Percentiles rank a stretch among this genome's conserved stretches.
Evolutionary conservation across 2,329 filamentous ascomycete genomes (phyloP).

Genomic region (Aureobasidium lini): DNA sequence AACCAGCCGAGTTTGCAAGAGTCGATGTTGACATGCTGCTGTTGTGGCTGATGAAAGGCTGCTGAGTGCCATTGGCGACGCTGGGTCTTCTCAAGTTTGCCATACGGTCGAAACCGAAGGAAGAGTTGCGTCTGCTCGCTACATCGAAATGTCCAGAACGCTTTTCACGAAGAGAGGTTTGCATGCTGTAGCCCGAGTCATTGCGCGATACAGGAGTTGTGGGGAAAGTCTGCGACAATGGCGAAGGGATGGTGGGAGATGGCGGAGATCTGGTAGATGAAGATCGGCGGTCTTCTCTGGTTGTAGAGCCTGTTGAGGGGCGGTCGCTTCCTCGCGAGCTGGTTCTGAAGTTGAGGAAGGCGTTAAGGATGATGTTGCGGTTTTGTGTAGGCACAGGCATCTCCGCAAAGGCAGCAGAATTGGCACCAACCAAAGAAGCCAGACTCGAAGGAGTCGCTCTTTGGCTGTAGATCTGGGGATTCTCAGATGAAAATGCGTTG

Average conservation of each 20-base stretch:
- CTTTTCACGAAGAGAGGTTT: constrained; percentile 84
- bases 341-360: constrained; percentile 69
- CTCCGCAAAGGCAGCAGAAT: constrained; percentile 67
- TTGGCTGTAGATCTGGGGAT: constrained; percentile 68
- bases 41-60: constrained; percentile 61
- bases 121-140: constrained; percentile 70
- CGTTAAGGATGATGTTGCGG: constrained; percentile 75
- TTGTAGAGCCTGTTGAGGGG: constrained; percentile 63
- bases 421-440: constrained; percentile 80
- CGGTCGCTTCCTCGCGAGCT: constrained; percentile 59
- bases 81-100: constrained; percentile 56
- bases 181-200: constrained; percentile 83
- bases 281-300: constrained; percentile 29
- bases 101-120: constrained; percentile 68
- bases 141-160: constrained; percentile 87
- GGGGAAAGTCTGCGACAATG: constrained; percentile 70
- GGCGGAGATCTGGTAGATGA: constrained; percentile 43
- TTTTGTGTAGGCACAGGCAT: constrained; percentile 44
- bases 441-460: constrained; percentile 64
- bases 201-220: constrained; percentile 76
- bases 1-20: constrained; percentile 45
- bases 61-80: constrained; percentile 21
- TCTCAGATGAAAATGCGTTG: constrained; percentile 84
- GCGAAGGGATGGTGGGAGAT: constrained; percentile 67
- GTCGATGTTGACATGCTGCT: constrained; percentile 61